phyloP scores from a whole-genome alignment of 2,329 filamentous ascomycete genomes.

The Daldinia eschscholtzii region DNA sequence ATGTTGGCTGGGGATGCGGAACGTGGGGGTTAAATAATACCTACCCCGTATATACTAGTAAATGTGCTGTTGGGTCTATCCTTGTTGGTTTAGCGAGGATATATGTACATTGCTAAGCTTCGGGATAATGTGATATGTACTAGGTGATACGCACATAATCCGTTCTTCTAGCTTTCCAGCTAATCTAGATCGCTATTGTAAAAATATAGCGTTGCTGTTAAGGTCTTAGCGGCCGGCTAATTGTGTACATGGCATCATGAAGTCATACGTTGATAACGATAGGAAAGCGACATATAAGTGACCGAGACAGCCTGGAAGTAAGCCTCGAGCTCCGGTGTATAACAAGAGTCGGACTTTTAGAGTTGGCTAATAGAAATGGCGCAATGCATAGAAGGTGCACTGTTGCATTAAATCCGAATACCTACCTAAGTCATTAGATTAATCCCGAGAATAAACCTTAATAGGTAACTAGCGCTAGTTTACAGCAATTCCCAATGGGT shows the following conservation, averaged over 20 bases:
- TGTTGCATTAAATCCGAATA: conserved; percentile 34
- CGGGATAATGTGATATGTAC: not conserved
- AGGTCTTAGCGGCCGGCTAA: not conserved
- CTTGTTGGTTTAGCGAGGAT: not conserved
- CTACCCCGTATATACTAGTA: conserved; percentile 5
- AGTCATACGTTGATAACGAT: not conserved
- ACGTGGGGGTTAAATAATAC: not conserved
- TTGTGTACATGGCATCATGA: not conserved
- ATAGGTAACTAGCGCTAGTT: conserved; percentile 1
- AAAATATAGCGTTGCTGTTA: not conserved
- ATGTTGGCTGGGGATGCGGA: not conserved
- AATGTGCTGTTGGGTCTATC: not conserved
- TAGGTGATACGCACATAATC: not conserved
- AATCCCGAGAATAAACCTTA: conserved; percentile 18
- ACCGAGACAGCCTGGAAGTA: not conserved
- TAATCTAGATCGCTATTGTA: not conserved
- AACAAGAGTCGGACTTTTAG: conserved; percentile 1
- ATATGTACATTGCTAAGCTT: too few species aligned
- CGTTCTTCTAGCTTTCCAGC: too few species aligned
- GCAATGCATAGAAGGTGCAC: not conserved
- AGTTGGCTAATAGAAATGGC: conserved; percentile 4
- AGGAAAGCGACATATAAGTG: not conserved
- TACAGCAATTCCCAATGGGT: not conserved
- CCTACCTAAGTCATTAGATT: not conserved
- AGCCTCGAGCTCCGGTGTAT: not conserved